Base-by-base conservation (phyloP, 306 rosid species). In the Calophaca sinica region DNA sequence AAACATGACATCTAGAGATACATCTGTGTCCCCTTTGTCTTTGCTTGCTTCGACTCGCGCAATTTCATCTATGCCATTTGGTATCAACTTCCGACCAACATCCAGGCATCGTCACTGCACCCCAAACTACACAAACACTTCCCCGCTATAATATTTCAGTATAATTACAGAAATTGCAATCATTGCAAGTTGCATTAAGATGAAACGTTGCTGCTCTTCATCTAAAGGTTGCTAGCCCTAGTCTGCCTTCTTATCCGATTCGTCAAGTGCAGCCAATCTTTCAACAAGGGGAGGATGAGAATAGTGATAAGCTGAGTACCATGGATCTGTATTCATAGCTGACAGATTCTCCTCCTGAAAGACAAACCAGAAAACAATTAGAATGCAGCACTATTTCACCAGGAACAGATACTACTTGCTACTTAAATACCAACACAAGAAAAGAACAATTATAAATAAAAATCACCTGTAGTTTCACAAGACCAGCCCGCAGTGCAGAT, bases 221-320 rank as follows among this genome's bases (percentile, higher is more conserved):
- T 78, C 74, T 53, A 72, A 3, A 65, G 76, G 78, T 50, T 55
- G 29, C 41, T 60, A 38, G 26, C 26, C 46, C 83, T 72, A 90
- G 59, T 93, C 93, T 51, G 61, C 73, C 80, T 91, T 84, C 11
- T 42, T 42, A 72, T 88, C 92, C 0, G 84, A 50, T 81, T 51
- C 42, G 66, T 91, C 97, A 0, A 91, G 78, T 6, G 91, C 96
- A 26, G 88, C 97, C 89, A 91, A 73, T 77, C 97, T 85, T 81
- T 93, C 96, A 2, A 93, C 93, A 12, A 93, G 96, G 0, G 98
- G 98, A 32, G 97, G 97, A 80, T 93, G 96, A 39, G 98, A 93
- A 62, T 90, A 93, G 88, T 93, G 98, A 81, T 91, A 93, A 2
- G 98, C 97, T 0, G 98, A 93, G 87, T 85, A 93, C 98, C 96